phyloP scores from a whole-genome alignment of 495 filamentous ascomycete species.

The Penicillium pulvis region DNA sequence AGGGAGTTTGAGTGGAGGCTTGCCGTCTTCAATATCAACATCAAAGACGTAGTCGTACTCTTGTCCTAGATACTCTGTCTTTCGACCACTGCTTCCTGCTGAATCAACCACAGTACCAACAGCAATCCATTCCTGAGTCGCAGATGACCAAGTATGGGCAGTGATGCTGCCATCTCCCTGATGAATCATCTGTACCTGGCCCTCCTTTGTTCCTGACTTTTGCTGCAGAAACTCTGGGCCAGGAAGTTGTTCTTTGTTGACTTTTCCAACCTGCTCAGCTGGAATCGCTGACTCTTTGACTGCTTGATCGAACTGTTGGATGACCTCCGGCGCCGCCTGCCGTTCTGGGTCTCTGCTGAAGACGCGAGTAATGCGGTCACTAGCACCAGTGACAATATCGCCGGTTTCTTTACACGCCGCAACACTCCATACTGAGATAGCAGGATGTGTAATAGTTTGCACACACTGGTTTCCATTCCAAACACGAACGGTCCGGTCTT shows the following conservation, averaged over 20 bases:
- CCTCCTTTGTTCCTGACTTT: conserved; percentile 86
- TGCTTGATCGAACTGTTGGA: conserved; percentile 73
- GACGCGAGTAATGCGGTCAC: conserved; percentile 82
- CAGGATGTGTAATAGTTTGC: conserved; percentile 96
- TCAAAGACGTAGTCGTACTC: conserved; percentile 99
- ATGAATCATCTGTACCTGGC: conserved; percentile 87
- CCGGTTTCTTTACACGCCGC: conserved; percentile 78
- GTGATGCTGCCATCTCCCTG: conserved; percentile 78
- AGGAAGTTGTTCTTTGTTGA: conserved; percentile 89
- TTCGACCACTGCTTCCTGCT: conserved; percentile 75
- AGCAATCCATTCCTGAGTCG: conserved; percentile 72
- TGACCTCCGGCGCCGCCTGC: conserved; percentile 59
- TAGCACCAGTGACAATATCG: conserved; percentile 90
- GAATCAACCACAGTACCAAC: conserved; percentile 94
- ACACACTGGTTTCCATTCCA: conserved; percentile 83
- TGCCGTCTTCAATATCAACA: conserved; percentile 95
- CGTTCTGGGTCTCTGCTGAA: conserved; percentile 78
- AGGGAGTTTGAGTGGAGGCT: conserved; percentile 89
- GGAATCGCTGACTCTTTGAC: conserved; percentile 85
- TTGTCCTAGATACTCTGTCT: conserved; percentile 74
- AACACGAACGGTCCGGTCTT: conserved; percentile 88
- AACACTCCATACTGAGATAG: conserved; percentile 94
- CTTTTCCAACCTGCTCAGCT: conserved; percentile 73
- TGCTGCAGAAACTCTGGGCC: conserved; percentile 80
- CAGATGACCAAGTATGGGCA: conserved; percentile 77